Base-by-base conservation (phyloP, 306 rosid genomes). In the Ammopiptanthus mongolicus region DNA sequence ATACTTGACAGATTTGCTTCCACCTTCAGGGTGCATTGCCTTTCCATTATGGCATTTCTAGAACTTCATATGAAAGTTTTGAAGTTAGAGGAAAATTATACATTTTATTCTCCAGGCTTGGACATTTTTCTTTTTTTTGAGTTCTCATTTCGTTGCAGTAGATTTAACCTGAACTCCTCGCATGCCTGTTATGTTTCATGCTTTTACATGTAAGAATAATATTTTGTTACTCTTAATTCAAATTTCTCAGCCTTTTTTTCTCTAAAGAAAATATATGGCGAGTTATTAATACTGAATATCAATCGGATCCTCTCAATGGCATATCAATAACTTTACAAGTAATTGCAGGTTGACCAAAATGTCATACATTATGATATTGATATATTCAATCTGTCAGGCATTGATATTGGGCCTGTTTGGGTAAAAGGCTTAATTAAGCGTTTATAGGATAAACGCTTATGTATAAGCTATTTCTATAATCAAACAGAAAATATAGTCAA, bases 61-160 rank as follows among this genome's bases (percentile, higher is more conserved):
- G 36, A 23, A 42, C 68, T 73, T 74, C 6, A 53, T 34, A 6
- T 67, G 75, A 73, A 25, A 83, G 72, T 78, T 60, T 69, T 69
- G 63, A 42, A 33, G 22, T 46, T 44, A 21, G 39, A 5, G 37
- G 81, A 15, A 31, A 42, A 42, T 22, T 23, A 57, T 55, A 47
- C 56, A 25, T 69, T 69, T 50, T 21, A 39, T 81, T 75, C 28
- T 3, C 13, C 56, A 17, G 21, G 48, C 57, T 36, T 56, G 46
- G 18, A 62, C 46, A 53, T 50, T 36, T 67, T 67, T 69, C 28
- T 67, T 67, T 69, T 18, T 22, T 44, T 44, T 68, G 65, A 55
- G 41, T 47, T 66, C 14, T 12, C 73, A 19, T 71, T 57, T 65
- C 11, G 13, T 73, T 66, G 72, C 22, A 50, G 31, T 57, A 33